Conservation (phyloP, 345 rosid genomes). For the Brassica incana region DNA sequence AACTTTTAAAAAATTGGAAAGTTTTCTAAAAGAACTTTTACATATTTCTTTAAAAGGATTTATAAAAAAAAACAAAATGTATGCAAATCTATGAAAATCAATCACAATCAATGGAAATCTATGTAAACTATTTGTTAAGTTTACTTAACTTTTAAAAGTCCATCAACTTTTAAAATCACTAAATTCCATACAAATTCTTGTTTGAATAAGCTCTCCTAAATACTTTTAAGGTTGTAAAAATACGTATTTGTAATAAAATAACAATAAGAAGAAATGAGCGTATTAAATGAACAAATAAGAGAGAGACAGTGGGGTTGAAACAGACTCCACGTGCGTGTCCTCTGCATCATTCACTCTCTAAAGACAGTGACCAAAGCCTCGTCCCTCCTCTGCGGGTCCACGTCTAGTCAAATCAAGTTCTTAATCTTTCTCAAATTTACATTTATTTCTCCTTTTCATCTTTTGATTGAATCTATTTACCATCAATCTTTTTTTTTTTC, state of each 20-base stretch:
- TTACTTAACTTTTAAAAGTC: background rate
- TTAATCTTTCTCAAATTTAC: slow-evolving; percentile 18
- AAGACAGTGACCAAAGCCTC: slow-evolving; percentile 41
- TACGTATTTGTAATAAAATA: background rate
- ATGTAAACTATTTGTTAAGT: background rate
- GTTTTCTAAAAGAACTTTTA: background rate
- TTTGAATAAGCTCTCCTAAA: background rate
- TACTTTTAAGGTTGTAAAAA: slow-evolving; percentile 35
- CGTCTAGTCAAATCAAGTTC: slow-evolving; percentile 35
- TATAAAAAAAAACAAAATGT: too few species aligned
- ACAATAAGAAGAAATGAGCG: background rate
- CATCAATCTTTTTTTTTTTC: slow-evolving; percentile 30
- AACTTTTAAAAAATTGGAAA: background rate
- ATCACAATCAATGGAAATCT: background rate
- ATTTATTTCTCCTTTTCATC: slow-evolving; percentile 18
- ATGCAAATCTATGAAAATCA: background rate
- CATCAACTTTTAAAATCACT: background rate
- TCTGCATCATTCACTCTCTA: slow-evolving; percentile 43
- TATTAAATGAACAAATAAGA: slow-evolving; percentile 6
- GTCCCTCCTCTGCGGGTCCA: slow-evolving; percentile 19
- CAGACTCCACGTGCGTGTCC: slow-evolving; percentile 44
- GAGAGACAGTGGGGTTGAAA: slow-evolving; percentile 31
- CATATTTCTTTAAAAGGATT: too few species aligned
- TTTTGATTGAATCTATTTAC: slow-evolving; percentile 37
- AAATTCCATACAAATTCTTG: background rate